Percentiles rank a stretch among this genome's conserved stretches.
phyloP scores from a whole-genome alignment of 257 asterid species.

The Mitragyna speciosa region DNA sequence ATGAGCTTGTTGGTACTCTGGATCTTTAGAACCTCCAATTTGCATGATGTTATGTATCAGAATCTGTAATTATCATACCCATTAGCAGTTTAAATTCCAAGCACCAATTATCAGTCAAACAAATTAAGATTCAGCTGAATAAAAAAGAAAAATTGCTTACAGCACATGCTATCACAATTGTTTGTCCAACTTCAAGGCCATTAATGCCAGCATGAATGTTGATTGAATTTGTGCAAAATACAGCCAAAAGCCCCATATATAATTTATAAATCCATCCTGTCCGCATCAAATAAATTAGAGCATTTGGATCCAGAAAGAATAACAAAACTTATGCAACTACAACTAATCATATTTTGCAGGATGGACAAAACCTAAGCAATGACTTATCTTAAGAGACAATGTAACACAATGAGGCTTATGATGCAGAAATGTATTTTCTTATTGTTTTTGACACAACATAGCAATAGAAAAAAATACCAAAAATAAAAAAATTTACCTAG shows the following conservation, averaged over 20 bases:
- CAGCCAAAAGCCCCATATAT: constrained; percentile 89
- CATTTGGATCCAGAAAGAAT: not conserved
- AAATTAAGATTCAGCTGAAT: not conserved
- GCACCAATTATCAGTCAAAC: not conserved
- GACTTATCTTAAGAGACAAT: not conserved
- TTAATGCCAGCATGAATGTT: constrained; percentile 93
- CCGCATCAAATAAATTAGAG: constrained; percentile 7
- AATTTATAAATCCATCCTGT: constrained; percentile 90
- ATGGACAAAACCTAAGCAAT: not conserved
- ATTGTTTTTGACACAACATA: not conserved
- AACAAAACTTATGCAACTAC: not conserved
- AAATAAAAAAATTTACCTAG: constrained; percentile 43
- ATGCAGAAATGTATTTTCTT: not conserved
- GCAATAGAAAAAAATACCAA: not conserved
- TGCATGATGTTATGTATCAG: constrained; percentile 82
- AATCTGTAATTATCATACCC: constrained; percentile 45
- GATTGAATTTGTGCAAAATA: constrained; percentile 92
- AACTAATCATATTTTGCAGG: not conserved
- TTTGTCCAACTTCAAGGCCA: constrained; percentile 99
- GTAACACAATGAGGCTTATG: not conserved
- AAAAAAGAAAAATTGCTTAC: constrained; percentile 44
- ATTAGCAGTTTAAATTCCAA: constrained; percentile 6
- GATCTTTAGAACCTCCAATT: constrained; percentile 72
- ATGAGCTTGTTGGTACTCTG: constrained; percentile 86
- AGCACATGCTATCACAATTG: constrained; percentile 81